Conservation (phyloP, 352 stramenopile species). For the Phytophthora pluvialis region DNA sequence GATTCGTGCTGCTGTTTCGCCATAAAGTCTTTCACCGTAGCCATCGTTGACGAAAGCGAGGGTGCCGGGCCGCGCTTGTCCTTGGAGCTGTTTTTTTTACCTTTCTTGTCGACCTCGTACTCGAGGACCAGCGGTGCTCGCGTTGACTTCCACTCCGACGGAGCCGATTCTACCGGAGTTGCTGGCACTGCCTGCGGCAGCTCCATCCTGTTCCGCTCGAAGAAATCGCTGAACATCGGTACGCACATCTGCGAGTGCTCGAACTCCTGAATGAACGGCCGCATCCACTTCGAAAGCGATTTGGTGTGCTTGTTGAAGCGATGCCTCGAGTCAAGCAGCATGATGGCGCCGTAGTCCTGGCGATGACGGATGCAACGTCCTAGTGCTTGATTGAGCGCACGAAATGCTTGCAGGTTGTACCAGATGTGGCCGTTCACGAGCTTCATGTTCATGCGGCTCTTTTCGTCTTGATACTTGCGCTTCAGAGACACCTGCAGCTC, state of each 20-base stretch:
- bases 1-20: constrained; percentile 32
- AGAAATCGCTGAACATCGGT: constrained; percentile 68
- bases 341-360: constrained; percentile 97
- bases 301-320: constrained; percentile 63
- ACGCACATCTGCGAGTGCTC: constrained; percentile 71
- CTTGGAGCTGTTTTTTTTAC: constrained; percentile 23
- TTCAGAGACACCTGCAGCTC: constrained; percentile 91
- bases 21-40: constrained; percentile 41
- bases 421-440: constrained; percentile 87
- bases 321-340: constrained; percentile 95
- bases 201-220: constrained; percentile 60
- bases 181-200: constrained; percentile 33
- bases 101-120: constrained; percentile 33
- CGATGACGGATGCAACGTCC: constrained; percentile 98
- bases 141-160: constrained; percentile 22
- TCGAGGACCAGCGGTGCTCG: constrained; percentile 34
- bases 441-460: constrained; percentile 61
- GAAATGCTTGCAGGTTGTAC: constrained; percentile 98
- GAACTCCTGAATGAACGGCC: constrained; percentile 74
- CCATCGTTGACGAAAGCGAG: constrained; percentile 35
- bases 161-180: constrained; percentile 9
- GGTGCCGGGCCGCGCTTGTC: constrained; percentile 15
- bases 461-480: constrained; percentile 84
- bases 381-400: constrained; percentile 99
- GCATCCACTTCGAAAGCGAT: constrained; percentile 86